Base-by-base conservation (phyloP, 192 early-diverging fungal genomes). In the Umbelopsis isabellina region DNA sequence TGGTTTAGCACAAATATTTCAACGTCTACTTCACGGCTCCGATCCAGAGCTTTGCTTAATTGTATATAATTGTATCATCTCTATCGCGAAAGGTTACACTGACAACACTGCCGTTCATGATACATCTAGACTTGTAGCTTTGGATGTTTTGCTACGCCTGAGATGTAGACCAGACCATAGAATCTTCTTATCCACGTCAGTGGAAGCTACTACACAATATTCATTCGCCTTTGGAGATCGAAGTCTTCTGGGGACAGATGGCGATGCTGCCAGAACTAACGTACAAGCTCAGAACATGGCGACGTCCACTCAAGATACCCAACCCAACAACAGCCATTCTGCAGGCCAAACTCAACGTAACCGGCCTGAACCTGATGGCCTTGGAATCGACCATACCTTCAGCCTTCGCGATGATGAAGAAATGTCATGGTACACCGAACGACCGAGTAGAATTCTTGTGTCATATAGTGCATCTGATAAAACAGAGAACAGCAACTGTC, bases 111-210 rank as follows among this genome's bases (percentile, higher is more conserved):
- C 68, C 22, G 68, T 72, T 45, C 84, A 79, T 22, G 78, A 70
- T 69, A 80, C 73, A 37, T 78, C 73, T 58, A 78, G 83, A 61
- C 68, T 88, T 64, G 68, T 82, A 33, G 75, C 82, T 23, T 69
- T 88, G 20, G 83, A 84, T 52, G 75, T 84, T 47, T 68, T 86
- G 44, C 77, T 85, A 9, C 74, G 83, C 23, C 79, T 88, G 20
- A 79, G 84, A 22, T 82, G 82, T 67, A 74, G 81, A 71, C 68
- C 80, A 52, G 84, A 88, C 41, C 84, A 88, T 65, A 70, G 83
- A 15, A 76, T 87, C 16, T 87, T 79, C 55, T 73, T 83, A 49
- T 49, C 33, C 2, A 23, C 68, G 3, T 49, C 46, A 45, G 4
- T 47, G 21, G 49, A 47, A 45, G 65, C 22, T 58, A 47, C 53